These are phyloP conservation scores for Kingdonia uniflora DNA, from an alignment of 164 flowering plant species.

Conservation along the genomic window DNA sequence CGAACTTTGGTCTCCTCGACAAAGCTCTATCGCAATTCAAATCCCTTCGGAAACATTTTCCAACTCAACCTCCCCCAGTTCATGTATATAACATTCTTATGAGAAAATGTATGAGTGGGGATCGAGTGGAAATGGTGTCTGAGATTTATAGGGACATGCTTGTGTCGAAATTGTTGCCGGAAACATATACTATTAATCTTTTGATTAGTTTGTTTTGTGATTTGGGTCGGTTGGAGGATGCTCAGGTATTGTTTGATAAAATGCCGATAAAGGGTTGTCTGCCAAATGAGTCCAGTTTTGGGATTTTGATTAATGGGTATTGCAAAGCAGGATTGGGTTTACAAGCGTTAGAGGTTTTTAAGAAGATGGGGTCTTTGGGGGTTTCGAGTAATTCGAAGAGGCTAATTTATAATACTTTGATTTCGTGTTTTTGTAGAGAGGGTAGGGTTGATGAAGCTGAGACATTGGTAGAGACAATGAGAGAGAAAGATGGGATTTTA, in stretches of 20 bases:
- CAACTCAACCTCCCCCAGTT: conserved; percentile 34
- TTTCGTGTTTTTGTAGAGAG: conserved; percentile 66
- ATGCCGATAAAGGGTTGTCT: conserved; percentile 66
- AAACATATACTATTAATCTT: conserved; percentile 72
- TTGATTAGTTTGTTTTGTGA: conserved; percentile 54
- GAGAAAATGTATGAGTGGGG: conserved; percentile 25
- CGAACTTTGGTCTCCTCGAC: conserved; percentile 12
- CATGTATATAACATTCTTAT: conserved; percentile 57
- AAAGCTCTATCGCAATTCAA: conserved; percentile 53
- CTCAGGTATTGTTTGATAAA: conserved; percentile 65
- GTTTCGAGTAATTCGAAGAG: conserved; percentile 29
- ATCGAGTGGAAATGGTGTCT: conserved; percentile 27
- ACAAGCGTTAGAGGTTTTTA: conserved; percentile 47
- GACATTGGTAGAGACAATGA: conserved; percentile 68
- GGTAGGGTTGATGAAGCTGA: conserved; percentile 71
- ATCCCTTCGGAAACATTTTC: conserved; percentile 40
- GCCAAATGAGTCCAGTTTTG: conserved; percentile 75
- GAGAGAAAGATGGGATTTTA: conserved; percentile 32
- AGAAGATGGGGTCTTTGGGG: conserved; percentile 38
- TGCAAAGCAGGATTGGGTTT: conserved; percentile 40
- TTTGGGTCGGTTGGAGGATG: conserved; percentile 53
- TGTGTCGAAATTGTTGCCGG: conserved; percentile 37
- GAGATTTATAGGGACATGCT: conserved; percentile 70
- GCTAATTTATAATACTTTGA: conserved; percentile 69
- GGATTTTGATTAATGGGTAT: conserved; percentile 81